phyloP scores from a whole-genome alignment of 2,329 filamentous ascomycete species.

The Sclerotinia glacialis region DNA sequence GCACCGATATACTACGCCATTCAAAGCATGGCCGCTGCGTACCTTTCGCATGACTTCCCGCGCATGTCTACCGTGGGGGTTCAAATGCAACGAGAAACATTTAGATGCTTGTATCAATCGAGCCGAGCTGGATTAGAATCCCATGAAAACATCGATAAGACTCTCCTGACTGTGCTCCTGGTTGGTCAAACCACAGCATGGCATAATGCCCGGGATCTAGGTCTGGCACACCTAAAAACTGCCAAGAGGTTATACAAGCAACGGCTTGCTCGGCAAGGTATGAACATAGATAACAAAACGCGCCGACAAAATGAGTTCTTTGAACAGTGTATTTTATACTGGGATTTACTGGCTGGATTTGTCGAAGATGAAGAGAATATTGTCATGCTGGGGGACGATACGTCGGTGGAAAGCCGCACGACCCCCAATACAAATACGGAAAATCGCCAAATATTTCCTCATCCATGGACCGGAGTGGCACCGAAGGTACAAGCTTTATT shows the following conservation, averaged over 20 bases:
- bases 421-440: slow-evolving; percentile 17
- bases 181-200: slow-evolving; percentile 59
- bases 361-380: slow-evolving; percentile 34
- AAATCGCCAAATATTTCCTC: slow-evolving; percentile 33
- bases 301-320: slow-evolving; percentile 36
- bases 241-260: slow-evolving; percentile 34
- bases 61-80: slow-evolving; percentile 50
- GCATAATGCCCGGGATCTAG: slow-evolving; percentile 56
- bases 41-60: slow-evolving; percentile 56
- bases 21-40: slow-evolving; percentile 63
- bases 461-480: slow-evolving; percentile 37
- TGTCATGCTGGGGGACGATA: slow-evolving; percentile 2
- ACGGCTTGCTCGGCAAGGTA: slow-evolving; percentile 30
- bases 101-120: slow-evolving; percentile 43
- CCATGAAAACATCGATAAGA: slow-evolving; percentile 49
- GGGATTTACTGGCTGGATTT: slow-evolving; percentile 37
- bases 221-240: slow-evolving; percentile 39
- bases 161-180: slow-evolving; percentile 56
- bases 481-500: slow-evolving; percentile 35
- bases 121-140: slow-evolving; percentile 51
- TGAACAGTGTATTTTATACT: slow-evolving; percentile 38
- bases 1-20: slow-evolving; percentile 58
- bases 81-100: slow-evolving; percentile 47
- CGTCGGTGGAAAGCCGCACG: neutral
- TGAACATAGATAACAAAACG: slow-evolving; percentile 23